Base-by-base conservation (phyloP, 495 filamentous ascomycete species). In the Cryomyces minteri region DNA sequence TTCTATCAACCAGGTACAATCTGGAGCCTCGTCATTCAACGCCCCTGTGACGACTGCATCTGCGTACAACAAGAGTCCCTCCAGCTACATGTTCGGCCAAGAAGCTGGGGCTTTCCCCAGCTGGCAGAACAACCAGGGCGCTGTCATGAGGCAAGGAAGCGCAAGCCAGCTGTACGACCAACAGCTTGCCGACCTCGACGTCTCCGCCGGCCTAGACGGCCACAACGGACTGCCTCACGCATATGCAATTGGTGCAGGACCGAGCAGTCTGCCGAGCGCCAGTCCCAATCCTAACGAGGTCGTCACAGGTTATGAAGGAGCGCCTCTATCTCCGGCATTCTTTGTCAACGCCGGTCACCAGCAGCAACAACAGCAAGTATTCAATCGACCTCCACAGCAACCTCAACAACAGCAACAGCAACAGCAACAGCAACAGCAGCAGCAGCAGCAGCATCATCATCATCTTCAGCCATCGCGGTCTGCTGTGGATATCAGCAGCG, bases 191-290 rank as follows among this genome's bases (percentile, higher is more conserved):
- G 8, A 12, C 28, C 40, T 46, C 18, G 33, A 46, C 1, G 36
- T 6, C 10, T 18, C 29, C 9, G 8, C 25, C 8, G 28, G 55
- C 0, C 29, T 51, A 14, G 52, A 54, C 37, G 49, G 52, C 31
- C 12, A 47, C 18, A 50, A 69, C 67, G 56, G 68, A 58, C 45
- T 39, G n/a, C 72, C 78, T 40, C 73, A 76, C 60, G 82, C 78
- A 4, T 85, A 77, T 59, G 76, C 81, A 12, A 85, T 86, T 48
- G 81, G 75, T 31, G 73, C 75, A 43, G 74, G 70, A 8, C 71
- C 76, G n/a, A 61, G 61, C 12, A 76, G 66, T 51, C 70, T 83
- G 42, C 66, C 76, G 34, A 82, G 76, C 47, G 74, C 80, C 8
- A 72, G 67, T 44, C 59, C 61, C 10, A 54, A 43, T 10, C 60